Conservation (phyloP, 345 rosid genomes). For the Turritis glabra region DNA sequence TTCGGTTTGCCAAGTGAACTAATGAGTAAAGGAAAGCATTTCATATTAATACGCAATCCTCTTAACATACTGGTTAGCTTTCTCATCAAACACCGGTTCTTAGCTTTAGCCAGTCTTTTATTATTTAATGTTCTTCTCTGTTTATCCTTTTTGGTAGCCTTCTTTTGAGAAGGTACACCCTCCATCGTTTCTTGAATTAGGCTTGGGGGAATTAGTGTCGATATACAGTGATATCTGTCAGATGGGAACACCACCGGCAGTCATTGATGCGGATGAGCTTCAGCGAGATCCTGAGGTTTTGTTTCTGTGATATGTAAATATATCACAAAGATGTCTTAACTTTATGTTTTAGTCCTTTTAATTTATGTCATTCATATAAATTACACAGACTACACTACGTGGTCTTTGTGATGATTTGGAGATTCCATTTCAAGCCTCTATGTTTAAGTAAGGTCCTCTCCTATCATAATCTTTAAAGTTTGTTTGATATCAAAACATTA, state of each 20-base stretch:
- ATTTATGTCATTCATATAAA: background rate
- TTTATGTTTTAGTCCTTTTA: no score
- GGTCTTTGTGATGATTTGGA: conserved; percentile 75
- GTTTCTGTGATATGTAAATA: background rate
- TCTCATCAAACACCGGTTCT: background rate
- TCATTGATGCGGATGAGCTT: conserved; percentile 75
- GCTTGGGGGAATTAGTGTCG: conserved; percentile 68
- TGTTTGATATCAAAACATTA: no score
- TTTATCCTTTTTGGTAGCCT: conserved; percentile 52
- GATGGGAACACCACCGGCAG: conserved; percentile 65
- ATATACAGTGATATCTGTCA: conserved; percentile 70
- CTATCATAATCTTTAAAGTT: no score
- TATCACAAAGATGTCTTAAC: conserved; percentile 4
- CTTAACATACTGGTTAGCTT: conserved; percentile 64
- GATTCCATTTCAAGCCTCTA: conserved; percentile 71
- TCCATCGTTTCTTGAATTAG: conserved; percentile 75
- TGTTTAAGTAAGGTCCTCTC: conserved; percentile 63
- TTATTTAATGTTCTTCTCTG: conserved; percentile 18
- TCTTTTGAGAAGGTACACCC: conserved; percentile 68
- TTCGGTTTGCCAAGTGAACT: conserved; percentile 64
- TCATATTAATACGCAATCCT: conserved; percentile 79
- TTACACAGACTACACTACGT: conserved; percentile 58
- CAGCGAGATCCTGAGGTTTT: conserved; percentile 80
- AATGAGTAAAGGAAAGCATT: conserved; percentile 79
- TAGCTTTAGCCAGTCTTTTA: background rate